phyloP scores from a whole-genome alignment of 1,284 basidiomycete species.

The Microstroma glucosiphilum region DNA sequence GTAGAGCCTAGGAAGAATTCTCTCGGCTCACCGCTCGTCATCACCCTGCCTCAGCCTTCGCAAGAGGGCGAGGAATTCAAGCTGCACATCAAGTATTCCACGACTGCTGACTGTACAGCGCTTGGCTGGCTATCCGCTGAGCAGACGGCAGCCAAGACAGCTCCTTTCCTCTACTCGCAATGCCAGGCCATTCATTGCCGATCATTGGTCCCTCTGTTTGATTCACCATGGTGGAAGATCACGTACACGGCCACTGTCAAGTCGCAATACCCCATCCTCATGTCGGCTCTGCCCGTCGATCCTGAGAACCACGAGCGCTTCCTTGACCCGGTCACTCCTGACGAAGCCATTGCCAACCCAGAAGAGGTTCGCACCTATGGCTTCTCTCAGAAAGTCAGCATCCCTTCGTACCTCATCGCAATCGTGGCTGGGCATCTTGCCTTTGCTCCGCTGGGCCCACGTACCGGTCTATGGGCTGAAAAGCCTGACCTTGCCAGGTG shows the following conservation, averaged over 20 bases:
- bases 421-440: conserved; percentile 46
- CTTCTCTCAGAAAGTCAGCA: conserved; percentile 44
- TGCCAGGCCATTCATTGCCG: conserved; percentile 63
- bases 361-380: conserved; percentile 25
- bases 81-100: conserved; percentile 54
- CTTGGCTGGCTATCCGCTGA: conserved; percentile 88
- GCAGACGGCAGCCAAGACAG: conserved; percentile 76
- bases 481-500: conserved; percentile 39
- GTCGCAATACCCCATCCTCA: conserved; percentile 42
- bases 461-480: conserved; percentile 49
- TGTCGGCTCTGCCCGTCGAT: conserved; percentile 40
- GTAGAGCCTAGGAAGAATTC: conserved; percentile 54
- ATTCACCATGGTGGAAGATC: conserved; percentile 47
- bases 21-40: conserved; percentile 52
- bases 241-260: conserved; percentile 44
- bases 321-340: not conserved
- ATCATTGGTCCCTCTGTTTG: conserved; percentile 40
- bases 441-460: conserved; percentile 41
- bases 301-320: not conserved
- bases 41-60: conserved; percentile 47
- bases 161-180: conserved; percentile 84
- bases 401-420: conserved; percentile 47
- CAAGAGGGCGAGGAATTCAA: conserved; percentile 31
- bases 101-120: conserved; percentile 71
- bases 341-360: conserved; percentile 4